These are phyloP conservation scores for Quercus wislizeni DNA, from an alignment of 306 rosid species.

Conservation along the genomic window DNA sequence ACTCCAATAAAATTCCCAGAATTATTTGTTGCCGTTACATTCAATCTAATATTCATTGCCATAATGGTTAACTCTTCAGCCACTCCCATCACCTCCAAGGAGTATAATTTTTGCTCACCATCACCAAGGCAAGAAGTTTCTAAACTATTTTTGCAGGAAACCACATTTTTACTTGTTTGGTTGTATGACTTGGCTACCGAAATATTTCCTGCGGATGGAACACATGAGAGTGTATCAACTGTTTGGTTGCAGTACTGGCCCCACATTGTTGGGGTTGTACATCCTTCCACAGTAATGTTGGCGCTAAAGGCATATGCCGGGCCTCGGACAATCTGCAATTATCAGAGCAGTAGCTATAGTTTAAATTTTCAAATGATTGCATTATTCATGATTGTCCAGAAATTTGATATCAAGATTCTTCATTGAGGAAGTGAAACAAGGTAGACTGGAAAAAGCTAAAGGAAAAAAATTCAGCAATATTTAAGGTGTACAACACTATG, in stretches of 20 bases:
- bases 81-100: conserved; percentile 59
- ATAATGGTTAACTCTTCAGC: conserved; percentile 65
- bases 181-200: conserved; percentile 27
- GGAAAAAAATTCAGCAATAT: not conserved
- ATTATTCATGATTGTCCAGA: conserved; percentile 7
- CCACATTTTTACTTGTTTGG: conserved; percentile 32
- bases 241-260: conserved; percentile 85
- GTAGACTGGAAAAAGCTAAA: not conserved
- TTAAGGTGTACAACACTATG: conserved; percentile 2
- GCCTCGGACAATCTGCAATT: conserved; percentile 72
- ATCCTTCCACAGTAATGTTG: conserved; percentile 82
- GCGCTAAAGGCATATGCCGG: conserved; percentile 65
- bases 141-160: conserved; percentile 61
- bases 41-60: conserved; percentile 50
- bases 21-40: conserved; percentile 36
- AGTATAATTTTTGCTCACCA: conserved; percentile 48
- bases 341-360: conserved; percentile 7
- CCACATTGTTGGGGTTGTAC: conserved; percentile 59
- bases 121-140: conserved; percentile 55
- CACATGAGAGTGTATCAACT: conserved; percentile 69
- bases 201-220: conserved; percentile 31
- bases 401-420: not conserved
- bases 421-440: conserved; percentile 13
- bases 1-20: conserved; percentile 34
- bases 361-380: not conserved